Base-by-base conservation (phyloP, 2,329 filamentous ascomycete species). In the Alternaria dauci region DNA sequence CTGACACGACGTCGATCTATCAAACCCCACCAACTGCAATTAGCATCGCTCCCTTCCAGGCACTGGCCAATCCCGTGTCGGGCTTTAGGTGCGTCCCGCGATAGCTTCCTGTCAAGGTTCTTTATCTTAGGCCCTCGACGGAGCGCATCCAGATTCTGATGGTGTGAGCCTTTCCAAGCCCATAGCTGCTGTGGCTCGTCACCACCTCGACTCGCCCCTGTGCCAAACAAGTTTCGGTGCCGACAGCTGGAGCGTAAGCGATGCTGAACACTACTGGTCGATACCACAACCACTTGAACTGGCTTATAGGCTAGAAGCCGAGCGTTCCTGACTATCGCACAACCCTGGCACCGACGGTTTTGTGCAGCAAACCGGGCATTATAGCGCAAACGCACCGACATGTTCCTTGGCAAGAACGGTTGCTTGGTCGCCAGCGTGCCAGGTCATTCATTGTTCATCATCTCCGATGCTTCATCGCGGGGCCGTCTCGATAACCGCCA, bases 351-450 rank as follows among this genome's bases (percentile, higher is more conserved):
- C 34, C 55, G 65, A 64, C 57, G 59, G 59, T 58, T 59, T 64
- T 52, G 57, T 69, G 67, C 67, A 71, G 58, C 58, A 64, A 47
- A 61, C 53, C 62, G 52, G 62, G 55, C 32, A 44, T 52, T 57
- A 48, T 43, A 57, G 43, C 57, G 51, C 54, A 55, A 62, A 53
- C 66, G 70, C 70, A 69, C 66, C 64, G 62, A 69, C 59, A 48
- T 59, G 66, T 76, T 68, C 67, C 71, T 56, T 60, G 62, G 68
- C 68, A 64, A 46, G 58, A 65, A 65, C 63, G 47, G 58, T 75
- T 71, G 69, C 68, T 71, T 75, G 75, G 75, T 61, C 55, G 60
- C 59, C 61, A 62, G 63, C 52, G 55, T 74, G 72, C 72, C 73
- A 76, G 65, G 60, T 74, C 71, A 73, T 55, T 58, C 63, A 66